A percentile compares a stretch with the other conserved stretches of the same genome.
These are phyloP conservation scores for Boletellus sp. DNA, from an alignment of 768 basidiomycete species.

Conservation along the genomic window DNA sequence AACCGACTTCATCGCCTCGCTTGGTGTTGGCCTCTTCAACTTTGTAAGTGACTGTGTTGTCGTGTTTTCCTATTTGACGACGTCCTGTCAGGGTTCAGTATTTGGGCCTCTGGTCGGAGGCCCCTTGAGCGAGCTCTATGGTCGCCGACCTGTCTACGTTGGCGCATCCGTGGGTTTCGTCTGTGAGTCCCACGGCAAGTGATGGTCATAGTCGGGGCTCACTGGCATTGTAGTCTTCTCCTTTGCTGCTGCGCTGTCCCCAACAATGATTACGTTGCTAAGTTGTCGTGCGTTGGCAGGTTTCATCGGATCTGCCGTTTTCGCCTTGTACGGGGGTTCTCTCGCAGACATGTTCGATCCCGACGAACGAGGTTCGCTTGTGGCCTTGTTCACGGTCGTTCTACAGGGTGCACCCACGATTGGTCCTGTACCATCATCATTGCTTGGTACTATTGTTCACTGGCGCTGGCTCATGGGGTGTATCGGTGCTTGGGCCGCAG, in stretches of 20 bases:
- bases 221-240: conserved; percentile 17
- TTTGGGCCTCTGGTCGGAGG: conserved; percentile 22
- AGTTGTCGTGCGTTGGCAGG: conserved; percentile 20
- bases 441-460: conserved; percentile 17
- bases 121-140: conserved; percentile 24
- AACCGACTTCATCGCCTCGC: conserved; percentile 12
- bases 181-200: conserved; percentile 1
- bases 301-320: conserved; percentile 19
- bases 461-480: conserved; percentile 24
- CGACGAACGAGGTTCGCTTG: conserved; percentile 21
- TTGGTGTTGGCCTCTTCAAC: conserved; percentile 23
- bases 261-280: conserved; percentile 13
- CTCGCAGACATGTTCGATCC: conserved; percentile 23
- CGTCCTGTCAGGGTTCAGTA: conserved; percentile 11
- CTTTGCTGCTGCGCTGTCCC: conserved; percentile 18
- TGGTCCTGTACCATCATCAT: conserved; percentile 24
- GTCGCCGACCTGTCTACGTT: conserved; percentile 21
- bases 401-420: conserved; percentile 27
- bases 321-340: conserved; percentile 24
- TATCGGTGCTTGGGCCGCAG: conserved; percentile 17
- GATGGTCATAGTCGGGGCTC: background rate
- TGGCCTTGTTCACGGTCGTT: conserved; percentile 24
- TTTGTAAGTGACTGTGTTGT: conserved; percentile 7
- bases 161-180: conserved; percentile 19
- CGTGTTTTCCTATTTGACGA: background rate